Conservation (phyloP, 495 filamentous ascomycete species). For the Penicillium waksmanii region DNA sequence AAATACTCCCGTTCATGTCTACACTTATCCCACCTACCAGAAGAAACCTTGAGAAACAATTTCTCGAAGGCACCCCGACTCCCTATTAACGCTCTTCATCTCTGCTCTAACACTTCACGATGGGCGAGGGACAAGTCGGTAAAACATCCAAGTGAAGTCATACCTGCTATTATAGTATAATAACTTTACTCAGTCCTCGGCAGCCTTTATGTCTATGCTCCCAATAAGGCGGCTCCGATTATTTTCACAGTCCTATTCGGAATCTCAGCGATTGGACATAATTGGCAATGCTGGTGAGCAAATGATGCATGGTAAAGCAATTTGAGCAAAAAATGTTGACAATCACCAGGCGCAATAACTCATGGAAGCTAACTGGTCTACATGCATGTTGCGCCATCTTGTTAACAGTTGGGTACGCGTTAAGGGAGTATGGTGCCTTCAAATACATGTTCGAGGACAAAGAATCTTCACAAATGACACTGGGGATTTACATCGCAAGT, state of each 20-base stretch:
- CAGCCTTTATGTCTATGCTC: conserved; percentile 65
- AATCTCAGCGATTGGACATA: conserved; percentile 52
- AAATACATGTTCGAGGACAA: conserved; percentile 38
- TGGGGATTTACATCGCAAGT: conserved; percentile 55
- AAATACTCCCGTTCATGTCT: no score
- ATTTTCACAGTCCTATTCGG: conserved; percentile 60
- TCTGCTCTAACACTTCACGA: neutral
- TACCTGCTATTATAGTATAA: neutral
- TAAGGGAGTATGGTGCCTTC: conserved; percentile 48
- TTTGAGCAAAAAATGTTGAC: neutral
- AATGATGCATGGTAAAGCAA: neutral
- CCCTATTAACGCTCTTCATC: neutral
- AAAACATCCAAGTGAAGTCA: neutral
- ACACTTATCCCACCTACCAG: no score
- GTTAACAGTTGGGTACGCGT: conserved; percentile 54
- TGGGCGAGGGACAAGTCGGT: neutral
- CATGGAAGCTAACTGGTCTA: conserved; percentile 44
- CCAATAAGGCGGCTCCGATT: conserved; percentile 64
- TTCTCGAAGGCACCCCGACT: no score
- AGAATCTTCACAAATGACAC: conserved; percentile 21
- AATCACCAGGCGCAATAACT: conserved; percentile 32
- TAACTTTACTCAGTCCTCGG: neutral
- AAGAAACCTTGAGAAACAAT: neutral
- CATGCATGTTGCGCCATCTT: conserved; percentile 34
- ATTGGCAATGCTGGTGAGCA: conserved; percentile 60